A percentile compares a stretch with the other conserved stretches of the same genome.
These are phyloP conservation scores for Hondaea fermentalgiana DNA, from an alignment of 108 stramenopile species.

Conservation along the genomic window DNA sequence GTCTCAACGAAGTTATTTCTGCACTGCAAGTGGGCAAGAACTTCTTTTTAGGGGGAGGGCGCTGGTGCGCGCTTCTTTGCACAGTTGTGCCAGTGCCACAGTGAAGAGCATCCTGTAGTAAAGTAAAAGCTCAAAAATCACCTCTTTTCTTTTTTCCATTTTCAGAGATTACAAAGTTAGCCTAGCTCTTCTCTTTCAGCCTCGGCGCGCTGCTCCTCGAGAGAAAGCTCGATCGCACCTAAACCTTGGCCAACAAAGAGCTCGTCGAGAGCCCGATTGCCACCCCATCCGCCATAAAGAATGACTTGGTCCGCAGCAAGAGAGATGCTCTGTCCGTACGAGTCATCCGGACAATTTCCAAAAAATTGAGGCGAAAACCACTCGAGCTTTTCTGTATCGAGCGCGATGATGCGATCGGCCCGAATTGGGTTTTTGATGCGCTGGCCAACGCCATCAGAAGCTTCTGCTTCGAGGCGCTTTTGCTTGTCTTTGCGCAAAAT, in stretches of 20 bases:
- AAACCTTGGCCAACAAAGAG: background rate
- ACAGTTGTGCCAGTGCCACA: too few relatives aligned
- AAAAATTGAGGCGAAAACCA: background rate
- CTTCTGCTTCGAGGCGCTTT: background rate
- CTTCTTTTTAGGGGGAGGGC: too few relatives aligned
- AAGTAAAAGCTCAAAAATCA: too few relatives aligned
- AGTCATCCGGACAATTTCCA: background rate
- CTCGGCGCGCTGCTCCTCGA: background rate
- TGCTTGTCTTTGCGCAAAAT: background rate
- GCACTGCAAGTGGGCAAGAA: too few relatives aligned
- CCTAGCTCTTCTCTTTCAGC: background rate
- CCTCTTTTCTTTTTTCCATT: background rate
- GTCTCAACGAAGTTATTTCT: too few relatives aligned
- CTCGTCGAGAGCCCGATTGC: constrained; percentile 10
- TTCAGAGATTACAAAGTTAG: background rate
- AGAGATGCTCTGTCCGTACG: background rate
- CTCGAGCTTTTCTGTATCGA: background rate
- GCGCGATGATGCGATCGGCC: background rate
- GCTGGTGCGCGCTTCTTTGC: too few relatives aligned
- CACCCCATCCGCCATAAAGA: background rate
- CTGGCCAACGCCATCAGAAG: background rate
- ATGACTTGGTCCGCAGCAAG: background rate
- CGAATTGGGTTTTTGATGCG: constrained; percentile 1
- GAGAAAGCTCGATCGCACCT: background rate
- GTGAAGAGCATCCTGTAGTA: too few relatives aligned